phyloP scores from a whole-genome alignment of 2,329 filamentous ascomycete genomes.

The Hymenoscyphus infarciens region DNA sequence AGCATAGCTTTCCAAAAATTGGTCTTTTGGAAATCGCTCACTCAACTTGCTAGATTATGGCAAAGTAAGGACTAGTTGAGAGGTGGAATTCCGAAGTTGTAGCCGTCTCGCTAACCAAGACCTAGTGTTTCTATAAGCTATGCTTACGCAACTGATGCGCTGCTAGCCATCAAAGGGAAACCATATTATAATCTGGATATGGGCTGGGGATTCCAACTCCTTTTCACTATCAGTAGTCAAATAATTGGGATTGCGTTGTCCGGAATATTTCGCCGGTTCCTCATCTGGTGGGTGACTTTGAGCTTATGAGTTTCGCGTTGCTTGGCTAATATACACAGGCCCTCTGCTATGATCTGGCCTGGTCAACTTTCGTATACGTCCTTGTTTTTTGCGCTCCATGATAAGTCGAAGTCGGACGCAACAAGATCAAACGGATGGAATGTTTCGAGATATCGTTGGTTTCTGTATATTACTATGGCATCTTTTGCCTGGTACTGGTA shows the following conservation, averaged over 20 bases:
- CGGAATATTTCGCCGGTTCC: slow-evolving; percentile 56
- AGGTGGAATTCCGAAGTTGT: background rate
- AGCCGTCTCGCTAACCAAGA: slow-evolving; percentile 4
- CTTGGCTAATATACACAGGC: slow-evolving; percentile 9
- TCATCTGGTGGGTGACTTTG: slow-evolving; percentile 43
- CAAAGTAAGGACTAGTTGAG: slow-evolving; percentile 15
- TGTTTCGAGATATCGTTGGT: slow-evolving; percentile 40
- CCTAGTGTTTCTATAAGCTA: slow-evolving; percentile 32
- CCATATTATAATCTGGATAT: slow-evolving; percentile 63
- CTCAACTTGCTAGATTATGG: slow-evolving; percentile 18
- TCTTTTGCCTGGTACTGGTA: slow-evolving; percentile 50
- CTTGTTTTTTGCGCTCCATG: slow-evolving; percentile 49
- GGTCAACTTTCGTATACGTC: slow-evolving; percentile 22
- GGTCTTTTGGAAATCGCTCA: slow-evolving; percentile 34
- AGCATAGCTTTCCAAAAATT: background rate
- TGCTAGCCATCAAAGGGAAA: slow-evolving; percentile 57
- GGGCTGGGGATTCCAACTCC: slow-evolving; percentile 55
- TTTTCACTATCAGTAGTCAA: slow-evolving; percentile 58
- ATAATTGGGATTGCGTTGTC: slow-evolving; percentile 62
- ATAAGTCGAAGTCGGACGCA: slow-evolving; percentile 53
- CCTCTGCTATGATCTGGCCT: slow-evolving; percentile 28
- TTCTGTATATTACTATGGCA: slow-evolving; percentile 38
- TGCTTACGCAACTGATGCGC: slow-evolving; percentile 69
- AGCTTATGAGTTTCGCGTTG: background rate
- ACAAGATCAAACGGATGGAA: slow-evolving; percentile 52